These are phyloP conservation scores for Claviceps sp. DNA, from an alignment of 2,329 filamentous ascomycete species.

Conservation along the genomic window DNA sequence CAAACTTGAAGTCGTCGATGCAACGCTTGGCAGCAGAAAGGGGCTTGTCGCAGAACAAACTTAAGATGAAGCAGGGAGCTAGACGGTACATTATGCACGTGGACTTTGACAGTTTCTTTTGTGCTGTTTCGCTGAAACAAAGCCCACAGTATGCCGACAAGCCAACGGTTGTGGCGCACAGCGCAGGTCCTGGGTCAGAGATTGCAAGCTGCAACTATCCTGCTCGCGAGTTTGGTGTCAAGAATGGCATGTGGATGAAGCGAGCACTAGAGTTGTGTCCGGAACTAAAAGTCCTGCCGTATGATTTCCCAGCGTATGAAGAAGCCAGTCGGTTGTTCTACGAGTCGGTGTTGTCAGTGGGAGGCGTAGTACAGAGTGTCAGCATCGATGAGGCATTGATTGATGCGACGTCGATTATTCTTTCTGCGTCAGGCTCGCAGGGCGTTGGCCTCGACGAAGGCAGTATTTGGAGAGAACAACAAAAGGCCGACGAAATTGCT, in stretches of 20 bases:
- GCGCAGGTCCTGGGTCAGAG: constrained; percentile 72
- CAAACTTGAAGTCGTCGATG: constrained; percentile 78
- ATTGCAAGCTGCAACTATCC: constrained; percentile 97
- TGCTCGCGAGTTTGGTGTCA: constrained; percentile 72
- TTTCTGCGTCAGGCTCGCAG: constrained; percentile 51
- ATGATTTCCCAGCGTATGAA: constrained; percentile 92
- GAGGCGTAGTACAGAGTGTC: constrained; percentile 83
- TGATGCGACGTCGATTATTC: constrained; percentile 62
- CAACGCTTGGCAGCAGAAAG: constrained; percentile 68
- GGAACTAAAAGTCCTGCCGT: constrained; percentile 77
- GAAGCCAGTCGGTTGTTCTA: constrained; percentile 83
- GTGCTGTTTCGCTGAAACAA: constrained; percentile 72
- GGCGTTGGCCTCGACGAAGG: constrained; percentile 51
- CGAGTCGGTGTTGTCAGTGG: constrained; percentile 63
- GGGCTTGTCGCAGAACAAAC: constrained; percentile 25
- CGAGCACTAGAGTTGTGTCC: constrained; percentile 70
- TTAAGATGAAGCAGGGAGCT: constrained; percentile 44
- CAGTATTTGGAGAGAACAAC: constrained; percentile 64
- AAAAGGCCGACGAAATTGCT: constrained; percentile 58
- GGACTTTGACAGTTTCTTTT: constrained; percentile 98
- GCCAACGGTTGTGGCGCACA: constrained; percentile 81
- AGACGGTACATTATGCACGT: constrained; percentile 85
- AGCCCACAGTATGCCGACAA: constrained; percentile 63
- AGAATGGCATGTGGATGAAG: constrained; percentile 99
- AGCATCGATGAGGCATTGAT: constrained; percentile 92